Conservation (phyloP, 192 early-diverging fungal species). For the Coemansia biformis region DNA sequence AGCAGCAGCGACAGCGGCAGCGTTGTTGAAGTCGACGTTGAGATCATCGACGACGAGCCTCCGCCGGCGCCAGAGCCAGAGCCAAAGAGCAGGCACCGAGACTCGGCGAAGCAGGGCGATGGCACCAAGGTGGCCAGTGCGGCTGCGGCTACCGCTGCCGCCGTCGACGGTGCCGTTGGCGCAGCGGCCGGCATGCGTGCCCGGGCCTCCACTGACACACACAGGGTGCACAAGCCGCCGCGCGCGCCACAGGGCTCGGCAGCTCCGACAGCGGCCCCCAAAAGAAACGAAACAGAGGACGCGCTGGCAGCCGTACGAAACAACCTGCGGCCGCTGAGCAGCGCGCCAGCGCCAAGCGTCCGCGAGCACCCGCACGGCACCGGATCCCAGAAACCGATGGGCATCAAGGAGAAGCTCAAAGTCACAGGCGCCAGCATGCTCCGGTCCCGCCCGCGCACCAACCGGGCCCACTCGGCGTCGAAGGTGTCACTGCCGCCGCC, state of each 20-base stretch:
- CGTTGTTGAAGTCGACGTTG: slow-evolving; percentile 33
- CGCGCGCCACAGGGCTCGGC: no score
- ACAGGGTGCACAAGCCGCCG: background rate
- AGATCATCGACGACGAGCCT: slow-evolving; percentile 25
- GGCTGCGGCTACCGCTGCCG: slow-evolving; percentile 3
- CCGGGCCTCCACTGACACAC: background rate
- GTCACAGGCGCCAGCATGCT: slow-evolving; percentile 39
- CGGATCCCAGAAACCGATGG: slow-evolving; percentile 8
- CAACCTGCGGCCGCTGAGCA: slow-evolving; percentile 20
- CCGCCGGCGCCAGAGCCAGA: background rate
- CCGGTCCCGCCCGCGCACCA: slow-evolving; percentile 28
- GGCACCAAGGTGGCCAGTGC: background rate
- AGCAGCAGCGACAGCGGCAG: slow-evolving; percentile 11
- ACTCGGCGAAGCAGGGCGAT: background rate
- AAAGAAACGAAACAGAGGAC: slow-evolving; percentile 21
- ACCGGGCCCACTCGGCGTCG: slow-evolving; percentile 28
- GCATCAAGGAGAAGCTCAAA: slow-evolving; percentile 42
- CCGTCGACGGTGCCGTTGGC: no score
- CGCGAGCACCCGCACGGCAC: slow-evolving; percentile 7
- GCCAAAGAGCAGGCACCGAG: background rate
- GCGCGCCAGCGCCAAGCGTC: background rate
- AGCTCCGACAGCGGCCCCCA: background rate
- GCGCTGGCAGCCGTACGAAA: slow-evolving; percentile 30
- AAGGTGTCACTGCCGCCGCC: slow-evolving; percentile 10
- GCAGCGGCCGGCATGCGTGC: background rate